These are phyloP conservation scores for Myotisia sp. DNA, from an alignment of 2,329 filamentous ascomycete species.

Conservation along the genomic window DNA sequence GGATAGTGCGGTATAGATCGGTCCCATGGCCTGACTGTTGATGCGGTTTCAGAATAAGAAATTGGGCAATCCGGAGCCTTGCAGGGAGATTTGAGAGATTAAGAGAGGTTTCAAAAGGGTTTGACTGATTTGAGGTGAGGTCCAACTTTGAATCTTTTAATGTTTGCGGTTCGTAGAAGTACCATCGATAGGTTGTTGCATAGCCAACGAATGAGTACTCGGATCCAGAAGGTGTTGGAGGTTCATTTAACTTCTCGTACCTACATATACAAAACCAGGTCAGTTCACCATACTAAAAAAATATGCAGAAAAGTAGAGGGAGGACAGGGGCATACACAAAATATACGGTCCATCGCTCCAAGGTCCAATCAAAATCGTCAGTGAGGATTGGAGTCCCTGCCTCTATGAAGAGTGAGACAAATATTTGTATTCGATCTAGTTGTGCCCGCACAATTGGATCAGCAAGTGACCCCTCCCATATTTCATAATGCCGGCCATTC, in stretches of 20 bases:
- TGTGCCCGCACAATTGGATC: slow-evolving; percentile 57
- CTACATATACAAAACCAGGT: slow-evolving; percentile 22
- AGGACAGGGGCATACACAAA: slow-evolving; percentile 46
- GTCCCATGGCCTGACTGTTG: slow-evolving; percentile 68
- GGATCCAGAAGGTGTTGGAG: slow-evolving; percentile 33
- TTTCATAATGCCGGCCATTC: slow-evolving; percentile 55
- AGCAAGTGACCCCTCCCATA: slow-evolving; percentile 66
- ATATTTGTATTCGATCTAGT: slow-evolving; percentile 66
- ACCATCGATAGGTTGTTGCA: slow-evolving; percentile 80
- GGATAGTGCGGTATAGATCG: slow-evolving; percentile 68
- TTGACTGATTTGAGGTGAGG: slow-evolving; percentile 26
- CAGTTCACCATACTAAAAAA: neutral
- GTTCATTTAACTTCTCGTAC: slow-evolving; percentile 40
- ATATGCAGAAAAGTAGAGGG: neutral
- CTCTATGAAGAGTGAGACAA: slow-evolving; percentile 81
- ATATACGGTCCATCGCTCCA: slow-evolving; percentile 83
- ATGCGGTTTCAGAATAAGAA: slow-evolving; percentile 77
- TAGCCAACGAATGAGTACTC: slow-evolving; percentile 80
- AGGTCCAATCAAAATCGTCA: slow-evolving; percentile 56
- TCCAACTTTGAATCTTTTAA: slow-evolving; percentile 24
- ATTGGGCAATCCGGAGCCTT: slow-evolving; percentile 80
- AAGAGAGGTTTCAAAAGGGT: slow-evolving; percentile 28
- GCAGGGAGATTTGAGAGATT: slow-evolving; percentile 52
- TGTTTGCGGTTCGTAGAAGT: slow-evolving; percentile 42
- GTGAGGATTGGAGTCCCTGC: slow-evolving; percentile 66